These are phyloP conservation scores for Oryza nivara DNA, from an alignment of 176 grass and related monocot genomes.

Conservation along the genomic window DNA sequence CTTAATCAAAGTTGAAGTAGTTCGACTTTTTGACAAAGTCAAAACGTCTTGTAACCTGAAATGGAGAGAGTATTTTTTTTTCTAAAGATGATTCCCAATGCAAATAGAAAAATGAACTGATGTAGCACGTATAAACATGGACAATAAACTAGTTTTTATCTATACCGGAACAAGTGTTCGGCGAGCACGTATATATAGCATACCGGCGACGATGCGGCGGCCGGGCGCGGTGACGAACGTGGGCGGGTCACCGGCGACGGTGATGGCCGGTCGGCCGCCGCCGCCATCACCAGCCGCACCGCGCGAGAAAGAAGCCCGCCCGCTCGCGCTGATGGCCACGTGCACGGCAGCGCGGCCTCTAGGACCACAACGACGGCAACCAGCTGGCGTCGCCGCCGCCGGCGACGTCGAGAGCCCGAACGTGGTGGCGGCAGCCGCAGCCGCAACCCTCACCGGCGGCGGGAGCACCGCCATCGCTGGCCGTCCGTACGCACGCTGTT, in stretches of 20 bases:
- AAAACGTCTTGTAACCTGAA: no score
- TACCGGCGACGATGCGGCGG: constrained; percentile 89
- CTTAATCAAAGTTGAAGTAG: no score
- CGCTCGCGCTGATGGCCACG: neutral
- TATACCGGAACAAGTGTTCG: neutral
- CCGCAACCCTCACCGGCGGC: neutral
- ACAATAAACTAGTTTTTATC: neutral
- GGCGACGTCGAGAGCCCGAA: neutral
- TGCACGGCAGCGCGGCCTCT: neutral
- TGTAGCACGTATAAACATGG: neutral
- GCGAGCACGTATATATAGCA: neutral
- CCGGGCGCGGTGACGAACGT: constrained; percentile 73
- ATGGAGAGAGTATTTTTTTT: no score
- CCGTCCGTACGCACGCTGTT: no score
- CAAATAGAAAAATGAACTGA: no score
- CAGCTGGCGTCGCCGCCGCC: neutral
- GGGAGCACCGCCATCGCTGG: neutral
- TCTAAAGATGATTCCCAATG: no score
- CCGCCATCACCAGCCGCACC: constrained; percentile 7
- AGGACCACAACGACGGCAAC: no score
- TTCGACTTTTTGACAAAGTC: no score
- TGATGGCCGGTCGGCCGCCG: constrained; percentile 42
- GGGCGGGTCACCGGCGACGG: constrained; percentile 72
- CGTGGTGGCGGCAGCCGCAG: neutral
- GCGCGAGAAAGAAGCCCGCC: constrained; percentile 25